Conservation (phyloP, 495 filamentous ascomycete species). For the Platismatia glauca region DNA sequence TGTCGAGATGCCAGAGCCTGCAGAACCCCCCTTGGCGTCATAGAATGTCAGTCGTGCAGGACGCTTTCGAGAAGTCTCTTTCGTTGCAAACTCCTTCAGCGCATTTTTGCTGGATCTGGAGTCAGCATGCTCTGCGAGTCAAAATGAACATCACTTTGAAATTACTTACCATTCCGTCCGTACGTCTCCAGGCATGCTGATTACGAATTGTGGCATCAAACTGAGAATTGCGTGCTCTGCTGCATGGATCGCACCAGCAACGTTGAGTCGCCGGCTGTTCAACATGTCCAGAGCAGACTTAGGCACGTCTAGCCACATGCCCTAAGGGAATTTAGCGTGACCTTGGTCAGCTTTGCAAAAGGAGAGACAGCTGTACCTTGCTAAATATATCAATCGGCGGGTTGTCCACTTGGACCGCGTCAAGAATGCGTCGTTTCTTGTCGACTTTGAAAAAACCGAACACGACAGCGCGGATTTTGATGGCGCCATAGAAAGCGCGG, state of each 20-base stretch:
- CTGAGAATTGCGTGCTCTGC: conserved; percentile 85
- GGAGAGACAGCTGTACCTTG: conserved; percentile 46
- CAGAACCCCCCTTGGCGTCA: conserved; percentile 80
- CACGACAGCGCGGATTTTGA: conserved; percentile 74
- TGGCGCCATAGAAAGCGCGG: conserved; percentile 72
- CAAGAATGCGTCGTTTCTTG: conserved; percentile 70
- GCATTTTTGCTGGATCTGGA: conserved; percentile 45
- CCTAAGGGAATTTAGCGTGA: neutral
- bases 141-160: neutral
- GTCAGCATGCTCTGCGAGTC: neutral
- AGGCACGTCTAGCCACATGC: conserved; percentile 92
- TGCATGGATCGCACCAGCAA: conserved; percentile 86
- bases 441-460: conserved; percentile 97
- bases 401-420: conserved; percentile 87
- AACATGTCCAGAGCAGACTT: conserved; percentile 70
- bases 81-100: conserved; percentile 69
- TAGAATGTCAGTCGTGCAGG: conserved; percentile 90
- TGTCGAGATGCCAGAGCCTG: conserved; percentile 73
- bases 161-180: conserved; percentile 64
- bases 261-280: conserved; percentile 57
- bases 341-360: neutral
- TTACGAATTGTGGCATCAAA: conserved; percentile 81
- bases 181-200: conserved; percentile 79
- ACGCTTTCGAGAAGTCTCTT: conserved; percentile 66
- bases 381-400: conserved; percentile 75